These are phyloP conservation scores for Hanseniaspora taiwanica DNA, from an alignment of 805 yeast species.

Conservation along the genomic window DNA sequence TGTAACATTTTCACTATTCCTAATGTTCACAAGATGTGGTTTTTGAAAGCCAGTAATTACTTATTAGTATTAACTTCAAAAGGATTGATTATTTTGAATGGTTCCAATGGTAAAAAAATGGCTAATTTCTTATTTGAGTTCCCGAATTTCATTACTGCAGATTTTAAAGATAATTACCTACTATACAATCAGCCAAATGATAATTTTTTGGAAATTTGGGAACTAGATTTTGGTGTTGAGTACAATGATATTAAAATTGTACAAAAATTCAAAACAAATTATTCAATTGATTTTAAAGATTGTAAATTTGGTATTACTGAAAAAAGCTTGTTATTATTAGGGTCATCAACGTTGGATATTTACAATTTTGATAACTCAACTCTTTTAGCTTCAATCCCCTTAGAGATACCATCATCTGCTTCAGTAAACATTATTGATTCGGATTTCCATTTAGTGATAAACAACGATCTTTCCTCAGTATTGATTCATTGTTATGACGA, in stretches of 20 bases:
- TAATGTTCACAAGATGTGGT: not conserved
- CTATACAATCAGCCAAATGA: not conserved
- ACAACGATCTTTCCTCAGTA: not conserved
- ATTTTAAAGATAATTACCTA: not conserved
- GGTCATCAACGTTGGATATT: conserved; percentile 12
- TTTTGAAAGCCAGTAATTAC: not conserved
- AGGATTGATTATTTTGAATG: not conserved
- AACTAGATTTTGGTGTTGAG: not conserved
- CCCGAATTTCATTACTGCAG: not conserved
- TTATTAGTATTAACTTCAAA: not conserved
- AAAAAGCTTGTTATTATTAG: conserved; percentile 18
- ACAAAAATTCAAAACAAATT: conserved; percentile 8
- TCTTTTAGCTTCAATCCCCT: not conserved
- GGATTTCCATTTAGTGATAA: not conserved
- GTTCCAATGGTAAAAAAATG: not conserved
- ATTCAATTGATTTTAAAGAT: conserved; percentile 7
- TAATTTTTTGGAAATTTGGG: not conserved
- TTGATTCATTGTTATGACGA: not conserved
- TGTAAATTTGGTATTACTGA: conserved; percentile 22
- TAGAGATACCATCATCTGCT: not conserved
- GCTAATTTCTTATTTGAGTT: not conserved
- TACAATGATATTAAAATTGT: conserved; percentile 6
- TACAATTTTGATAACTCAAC: conserved; percentile 12
- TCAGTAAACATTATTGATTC: not conserved
- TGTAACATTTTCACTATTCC: not conserved